Evolutionary conservation across 495 filamentous ascomycete species (phyloP).

Genomic region (Ascobolus immersus): DNA sequence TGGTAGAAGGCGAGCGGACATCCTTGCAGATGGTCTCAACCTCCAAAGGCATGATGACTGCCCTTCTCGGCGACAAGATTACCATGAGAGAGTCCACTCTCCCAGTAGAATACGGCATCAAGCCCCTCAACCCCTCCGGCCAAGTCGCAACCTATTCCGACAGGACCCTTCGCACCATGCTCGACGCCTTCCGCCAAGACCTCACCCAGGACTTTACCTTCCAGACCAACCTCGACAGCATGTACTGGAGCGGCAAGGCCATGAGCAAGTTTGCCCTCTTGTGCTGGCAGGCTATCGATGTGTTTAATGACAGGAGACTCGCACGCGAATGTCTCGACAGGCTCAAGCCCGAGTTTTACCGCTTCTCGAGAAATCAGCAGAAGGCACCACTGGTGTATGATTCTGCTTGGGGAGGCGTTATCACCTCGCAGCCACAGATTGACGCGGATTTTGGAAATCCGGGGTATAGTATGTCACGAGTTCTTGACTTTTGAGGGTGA

Average conservation of each 20-base stretch:
- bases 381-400: constrained; percentile 64
- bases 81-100: constrained; percentile 50
- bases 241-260: constrained; percentile 89
- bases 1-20: too few relatives aligned
- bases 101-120: constrained; percentile 38
- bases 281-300: constrained; percentile 38
- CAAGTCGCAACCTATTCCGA: background rate
- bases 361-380: constrained; percentile 49
- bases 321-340: constrained; percentile 36
- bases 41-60: constrained; percentile 58
- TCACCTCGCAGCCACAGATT: constrained; percentile 54
- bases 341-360: constrained; percentile 45
- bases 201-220: constrained; percentile 40
- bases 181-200: constrained; percentile 56
- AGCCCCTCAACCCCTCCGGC: constrained; percentile 3
- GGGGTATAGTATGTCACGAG: too few relatives aligned
- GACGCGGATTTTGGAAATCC: constrained; percentile 56
- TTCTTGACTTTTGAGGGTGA: too few relatives aligned
- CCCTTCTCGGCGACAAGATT: constrained; percentile 52
- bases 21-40: constrained; percentile 45
- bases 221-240: constrained; percentile 57
- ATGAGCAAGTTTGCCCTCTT: constrained; percentile 65
- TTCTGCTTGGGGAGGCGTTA: constrained; percentile 57
- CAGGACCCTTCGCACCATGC: constrained; percentile 9
- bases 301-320: constrained; percentile 33